A percentile compares a stretch with the other conserved stretches of the same genome.
Evolutionary conservation across 306 rosid species (phyloP).

Genomic region (Pachyrhizus erosus): DNA sequence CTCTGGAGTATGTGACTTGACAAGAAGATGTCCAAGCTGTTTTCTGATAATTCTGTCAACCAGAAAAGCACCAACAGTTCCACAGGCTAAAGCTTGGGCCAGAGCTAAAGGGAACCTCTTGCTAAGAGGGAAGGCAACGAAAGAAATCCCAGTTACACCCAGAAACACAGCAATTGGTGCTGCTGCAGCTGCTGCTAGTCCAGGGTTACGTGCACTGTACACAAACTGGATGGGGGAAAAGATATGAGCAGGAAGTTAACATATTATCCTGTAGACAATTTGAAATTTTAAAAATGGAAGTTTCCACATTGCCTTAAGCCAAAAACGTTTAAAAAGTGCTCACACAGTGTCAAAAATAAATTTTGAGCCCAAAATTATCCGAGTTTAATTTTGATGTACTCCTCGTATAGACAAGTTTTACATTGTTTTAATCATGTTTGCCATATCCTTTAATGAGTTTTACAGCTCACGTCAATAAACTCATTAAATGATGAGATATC

Average conservation of each 20-base stretch:
- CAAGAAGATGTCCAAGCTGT: conserved; percentile 92
- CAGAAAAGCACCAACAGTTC: conserved; percentile 74
- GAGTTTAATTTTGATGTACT: neutral
- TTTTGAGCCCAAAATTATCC: neutral
- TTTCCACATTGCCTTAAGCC: conserved; percentile 2
- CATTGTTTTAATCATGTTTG: neutral
- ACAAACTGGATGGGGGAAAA: conserved; percentile 66
- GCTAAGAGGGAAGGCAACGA: conserved; percentile 80
- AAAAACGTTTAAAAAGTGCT: neutral
- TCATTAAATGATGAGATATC: neutral
- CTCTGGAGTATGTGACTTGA: conserved; percentile 49
- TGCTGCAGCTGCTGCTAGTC: conserved; percentile 96
- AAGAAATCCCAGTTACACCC: conserved; percentile 81
- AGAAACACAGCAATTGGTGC: conserved; percentile 89
- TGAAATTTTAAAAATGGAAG: conserved; percentile 3
- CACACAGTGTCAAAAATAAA: neutral
- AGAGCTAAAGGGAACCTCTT: conserved; percentile 60
- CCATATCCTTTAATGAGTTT: neutral
- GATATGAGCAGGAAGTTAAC: conserved; percentile 34
- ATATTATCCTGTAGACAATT: neutral
- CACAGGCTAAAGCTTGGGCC: conserved; percentile 74
- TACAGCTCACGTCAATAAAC: neutral
- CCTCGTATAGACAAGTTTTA: neutral
- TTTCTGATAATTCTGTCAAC: conserved; percentile 70
- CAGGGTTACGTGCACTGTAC: conserved; percentile 94